Evolutionary conservation across 2,329 filamentous ascomycete genomes (phyloP).

Genomic region (Alternaria sp.): DNA sequence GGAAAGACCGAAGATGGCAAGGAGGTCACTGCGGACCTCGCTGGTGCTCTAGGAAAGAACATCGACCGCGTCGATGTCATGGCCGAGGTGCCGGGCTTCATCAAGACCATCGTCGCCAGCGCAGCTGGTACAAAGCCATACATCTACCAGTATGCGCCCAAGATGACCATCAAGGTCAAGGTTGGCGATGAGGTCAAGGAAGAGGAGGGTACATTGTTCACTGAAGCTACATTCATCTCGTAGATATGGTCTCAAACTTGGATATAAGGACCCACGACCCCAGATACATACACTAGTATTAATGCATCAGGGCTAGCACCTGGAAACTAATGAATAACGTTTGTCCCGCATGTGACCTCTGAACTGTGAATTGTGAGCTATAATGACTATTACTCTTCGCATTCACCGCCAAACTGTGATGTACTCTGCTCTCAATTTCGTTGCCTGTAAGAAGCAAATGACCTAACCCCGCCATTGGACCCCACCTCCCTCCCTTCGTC

Average conservation of each 20-base stretch:
- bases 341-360: neutral
- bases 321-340: constrained; percentile 42
- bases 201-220: constrained; percentile 81
- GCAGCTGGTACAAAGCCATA: constrained; percentile 94
- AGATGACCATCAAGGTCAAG: constrained; percentile 80
- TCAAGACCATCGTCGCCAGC: constrained; percentile 89
- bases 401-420: neutral
- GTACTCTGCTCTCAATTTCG: neutral
- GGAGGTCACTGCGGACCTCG: constrained; percentile 71
- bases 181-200: constrained; percentile 78
- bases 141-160: constrained; percentile 90
- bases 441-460: neutral
- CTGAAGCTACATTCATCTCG: constrained; percentile 96
- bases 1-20: constrained; percentile 80
- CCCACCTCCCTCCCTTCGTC: constrained; percentile 6
- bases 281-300: constrained; percentile 40
- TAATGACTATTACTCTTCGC: neutral
- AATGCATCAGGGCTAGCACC: constrained; percentile 45
- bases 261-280: constrained; percentile 24
- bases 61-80: constrained; percentile 92
- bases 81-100: constrained; percentile 92
- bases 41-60: constrained; percentile 71
- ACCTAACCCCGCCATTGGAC: neutral
- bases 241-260: constrained; percentile 44
- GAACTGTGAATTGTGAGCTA: neutral